Conservation (phyloP, 2,329 filamentous ascomycete species). For the Echinosphaeria canescens region DNA sequence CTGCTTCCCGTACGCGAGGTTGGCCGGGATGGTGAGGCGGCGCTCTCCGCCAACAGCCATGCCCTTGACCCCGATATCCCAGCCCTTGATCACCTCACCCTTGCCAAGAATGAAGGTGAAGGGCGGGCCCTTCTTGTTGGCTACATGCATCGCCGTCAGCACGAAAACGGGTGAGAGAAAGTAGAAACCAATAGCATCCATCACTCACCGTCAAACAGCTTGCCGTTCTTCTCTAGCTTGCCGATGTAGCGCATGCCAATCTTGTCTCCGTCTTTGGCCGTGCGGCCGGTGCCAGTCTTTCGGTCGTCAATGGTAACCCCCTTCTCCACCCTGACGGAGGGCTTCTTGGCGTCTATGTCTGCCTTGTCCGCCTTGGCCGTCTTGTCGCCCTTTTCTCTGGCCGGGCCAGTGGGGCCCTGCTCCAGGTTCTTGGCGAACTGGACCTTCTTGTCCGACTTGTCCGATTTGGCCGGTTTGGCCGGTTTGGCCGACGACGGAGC, state of each 20-base stretch:
- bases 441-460: slow-evolving; percentile 75
- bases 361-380: slow-evolving; percentile 17
- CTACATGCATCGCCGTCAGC: slow-evolving; percentile 18
- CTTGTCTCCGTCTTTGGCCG: slow-evolving; percentile 74
- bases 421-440: slow-evolving; percentile 98
- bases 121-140: slow-evolving; percentile 98
- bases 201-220: slow-evolving; percentile 76
- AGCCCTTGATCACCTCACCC: slow-evolving; percentile 96
- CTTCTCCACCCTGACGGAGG: slow-evolving; percentile 58
- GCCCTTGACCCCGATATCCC: slow-evolving; percentile 85
- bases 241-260: slow-evolving; percentile 96
- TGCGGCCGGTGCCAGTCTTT: slow-evolving; percentile 68
- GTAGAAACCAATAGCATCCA: too few relatives aligned
- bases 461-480: slow-evolving; percentile 12
- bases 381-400: slow-evolving; percentile 11
- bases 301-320: slow-evolving; percentile 92
- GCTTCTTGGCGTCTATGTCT: slow-evolving; percentile 26
- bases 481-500: slow-evolving; percentile 9
- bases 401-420: slow-evolving; percentile 71
- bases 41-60: slow-evolving; percentile 91
- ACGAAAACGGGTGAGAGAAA: background rate
- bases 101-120: slow-evolving; percentile 90
- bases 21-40: slow-evolving; percentile 70
- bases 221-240: slow-evolving; percentile 70
- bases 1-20: slow-evolving; percentile 78